Conservation (phyloP, 257 asterid species). For the Mentha longifolia region DNA sequence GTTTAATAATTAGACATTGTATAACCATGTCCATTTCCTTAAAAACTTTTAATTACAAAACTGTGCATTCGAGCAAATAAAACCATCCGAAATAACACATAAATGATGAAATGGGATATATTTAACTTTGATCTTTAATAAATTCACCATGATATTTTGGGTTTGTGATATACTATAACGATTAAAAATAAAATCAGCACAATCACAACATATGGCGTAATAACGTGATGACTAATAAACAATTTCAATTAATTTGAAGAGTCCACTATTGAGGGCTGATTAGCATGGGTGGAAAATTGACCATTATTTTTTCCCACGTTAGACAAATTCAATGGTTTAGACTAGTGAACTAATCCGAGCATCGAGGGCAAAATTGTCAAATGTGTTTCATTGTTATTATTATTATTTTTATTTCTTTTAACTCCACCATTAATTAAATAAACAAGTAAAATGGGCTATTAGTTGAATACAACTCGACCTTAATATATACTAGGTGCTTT, state of each 20-base stretch:
- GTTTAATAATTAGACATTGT: background rate
- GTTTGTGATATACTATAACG: background rate
- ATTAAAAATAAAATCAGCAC: background rate
- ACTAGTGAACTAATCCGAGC: background rate
- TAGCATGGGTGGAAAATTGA: constrained; percentile 16
- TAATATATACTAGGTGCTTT: background rate
- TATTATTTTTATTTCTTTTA: background rate
- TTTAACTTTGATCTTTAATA: background rate
- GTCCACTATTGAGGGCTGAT: constrained; percentile 31
- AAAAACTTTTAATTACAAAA: background rate
- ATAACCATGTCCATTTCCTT: background rate
- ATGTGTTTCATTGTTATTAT: background rate
- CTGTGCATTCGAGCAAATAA: background rate
- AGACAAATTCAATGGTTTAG: constrained; percentile 12
- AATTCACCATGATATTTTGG: background rate
- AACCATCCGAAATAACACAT: background rate
- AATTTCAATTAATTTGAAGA: background rate
- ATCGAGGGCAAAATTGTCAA: constrained; percentile 2
- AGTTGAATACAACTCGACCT: background rate
- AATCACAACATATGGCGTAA: constrained; percentile 7
- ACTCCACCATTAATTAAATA: background rate
- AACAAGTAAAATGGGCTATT: background rate
- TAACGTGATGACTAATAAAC: constrained; percentile 2
- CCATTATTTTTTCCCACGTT: background rate
- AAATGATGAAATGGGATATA: background rate